These are phyloP conservation scores for Saccharomycopsis malanga DNA, from an alignment of 805 yeast genomes.

Conservation along the genomic window DNA sequence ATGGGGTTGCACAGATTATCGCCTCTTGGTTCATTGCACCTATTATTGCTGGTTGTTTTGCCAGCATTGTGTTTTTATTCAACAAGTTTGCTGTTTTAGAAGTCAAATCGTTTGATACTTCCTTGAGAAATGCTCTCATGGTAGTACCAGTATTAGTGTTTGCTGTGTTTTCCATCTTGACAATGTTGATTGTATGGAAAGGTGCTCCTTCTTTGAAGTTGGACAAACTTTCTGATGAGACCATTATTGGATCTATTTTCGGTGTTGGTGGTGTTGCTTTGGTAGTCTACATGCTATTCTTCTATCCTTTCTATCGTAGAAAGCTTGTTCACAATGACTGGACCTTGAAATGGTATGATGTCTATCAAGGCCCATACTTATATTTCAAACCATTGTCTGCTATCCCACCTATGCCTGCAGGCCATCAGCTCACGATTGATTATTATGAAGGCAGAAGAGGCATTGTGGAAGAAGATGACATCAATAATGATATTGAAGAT, in stretches of 20 bases:
- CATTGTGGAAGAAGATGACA: slow-evolving; percentile 23
- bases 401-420: slow-evolving; percentile 63
- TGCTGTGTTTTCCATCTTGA: slow-evolving; percentile 51
- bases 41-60: slow-evolving; percentile 54
- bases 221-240: slow-evolving; percentile 43
- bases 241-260: slow-evolving; percentile 51
- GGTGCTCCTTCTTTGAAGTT: slow-evolving; percentile 66
- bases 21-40: slow-evolving; percentile 84
- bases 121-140: slow-evolving; percentile 47
- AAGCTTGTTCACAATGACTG: slow-evolving; percentile 56
- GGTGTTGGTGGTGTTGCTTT: slow-evolving; percentile 60
- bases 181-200: slow-evolving; percentile 76
- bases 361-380: slow-evolving; percentile 48
- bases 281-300: slow-evolving; percentile 42
- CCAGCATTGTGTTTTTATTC: slow-evolving; percentile 49
- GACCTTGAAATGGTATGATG: slow-evolving; percentile 53
- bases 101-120: slow-evolving; percentile 34
- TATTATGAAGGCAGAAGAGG: slow-evolving; percentile 57
- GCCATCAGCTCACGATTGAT: slow-evolving; percentile 48
- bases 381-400: slow-evolving; percentile 48
- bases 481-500: slow-evolving; percentile 18
- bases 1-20: slow-evolving; percentile 60
- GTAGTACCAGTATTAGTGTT: slow-evolving; percentile 58
- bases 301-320: slow-evolving; percentile 58
- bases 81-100: slow-evolving; percentile 59